These are phyloP conservation scores for Mycosphaerella sp. DNA, from an alignment of 2,329 filamentous ascomycete genomes.

Conservation along the genomic window DNA sequence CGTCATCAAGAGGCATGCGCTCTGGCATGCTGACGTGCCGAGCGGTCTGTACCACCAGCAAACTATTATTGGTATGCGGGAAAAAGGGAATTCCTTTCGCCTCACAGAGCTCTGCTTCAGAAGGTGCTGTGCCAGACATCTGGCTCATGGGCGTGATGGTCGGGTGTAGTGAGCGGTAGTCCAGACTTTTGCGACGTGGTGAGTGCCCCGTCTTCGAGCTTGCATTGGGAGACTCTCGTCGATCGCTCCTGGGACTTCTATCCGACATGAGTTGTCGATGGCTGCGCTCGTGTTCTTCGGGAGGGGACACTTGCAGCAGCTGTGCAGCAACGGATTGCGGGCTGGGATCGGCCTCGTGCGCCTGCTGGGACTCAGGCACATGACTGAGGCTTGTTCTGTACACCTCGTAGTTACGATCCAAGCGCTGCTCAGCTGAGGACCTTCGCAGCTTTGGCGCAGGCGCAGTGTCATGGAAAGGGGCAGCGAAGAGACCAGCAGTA, in stretches of 20 bases:
- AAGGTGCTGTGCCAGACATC: constrained; percentile 26
- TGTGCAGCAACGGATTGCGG: background rate
- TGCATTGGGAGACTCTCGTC: constrained; percentile 14
- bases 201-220: constrained; percentile 14
- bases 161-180: constrained; percentile 21
- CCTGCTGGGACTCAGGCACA: constrained; percentile 9
- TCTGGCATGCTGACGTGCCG: constrained; percentile 2
- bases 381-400: constrained; percentile 18
- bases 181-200: constrained; percentile 22
- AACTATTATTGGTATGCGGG: constrained; percentile 57
- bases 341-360: constrained; percentile 1
- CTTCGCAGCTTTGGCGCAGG: constrained; percentile 16
- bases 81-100: constrained; percentile 56
- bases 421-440: constrained; percentile 18
- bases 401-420: constrained; percentile 19
- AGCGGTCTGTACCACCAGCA: constrained; percentile 56
- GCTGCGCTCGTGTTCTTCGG: background rate
- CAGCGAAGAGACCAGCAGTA: background rate
- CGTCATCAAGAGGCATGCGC: constrained; percentile 4
- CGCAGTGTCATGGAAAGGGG: background rate
- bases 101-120: constrained; percentile 50
- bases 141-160: constrained; percentile 25
- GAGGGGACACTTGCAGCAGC: constrained; percentile 6
- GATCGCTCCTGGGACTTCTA: constrained; percentile 5
- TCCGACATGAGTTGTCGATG: background rate